Percentiles rank a stretch among this genome's conserved stretches.
phyloP scores from a whole-genome alignment of 1,284 basidiomycete species.

The Sphagnurus paluster region DNA sequence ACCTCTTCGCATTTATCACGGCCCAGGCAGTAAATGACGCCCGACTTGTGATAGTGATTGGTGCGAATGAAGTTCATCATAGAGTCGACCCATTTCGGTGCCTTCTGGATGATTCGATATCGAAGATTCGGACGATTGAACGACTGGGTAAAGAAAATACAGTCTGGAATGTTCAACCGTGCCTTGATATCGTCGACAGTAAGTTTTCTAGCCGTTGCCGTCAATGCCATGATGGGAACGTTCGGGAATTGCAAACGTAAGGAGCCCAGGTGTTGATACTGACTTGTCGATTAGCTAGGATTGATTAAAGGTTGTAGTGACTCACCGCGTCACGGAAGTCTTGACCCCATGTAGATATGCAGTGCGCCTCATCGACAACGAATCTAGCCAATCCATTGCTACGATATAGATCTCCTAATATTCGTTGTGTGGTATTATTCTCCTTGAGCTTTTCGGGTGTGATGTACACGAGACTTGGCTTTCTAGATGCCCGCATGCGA shows the following conservation, averaged over 20 bases:
- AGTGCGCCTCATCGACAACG: conserved; percentile 96
- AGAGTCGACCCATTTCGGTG: conserved; percentile 55
- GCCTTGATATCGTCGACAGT: conserved; percentile 80
- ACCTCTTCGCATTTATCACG: conserved; percentile 79
- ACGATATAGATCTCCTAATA: conserved; percentile 60
- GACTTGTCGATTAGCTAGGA: conserved; percentile 10
- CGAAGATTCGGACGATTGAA: conserved; percentile 92
- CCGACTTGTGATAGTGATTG: conserved; percentile 63
- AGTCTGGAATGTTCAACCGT: conserved; percentile 62
- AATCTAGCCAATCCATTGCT: conserved; percentile 77
- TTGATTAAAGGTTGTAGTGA: conserved; percentile 5
- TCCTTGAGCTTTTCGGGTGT: conserved; percentile 89
- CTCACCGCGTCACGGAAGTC: conserved; percentile 78
- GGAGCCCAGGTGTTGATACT: conserved; percentile 71
- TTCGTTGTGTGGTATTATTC: conserved; percentile 55
- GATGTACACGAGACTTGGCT: conserved; percentile 80
- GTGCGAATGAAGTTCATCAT: conserved; percentile 74
- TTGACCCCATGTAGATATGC: conserved; percentile 85
- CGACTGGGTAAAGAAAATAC: conserved; percentile 72
- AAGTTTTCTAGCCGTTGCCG: conserved; percentile 86
- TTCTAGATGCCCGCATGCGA: conserved; percentile 42
- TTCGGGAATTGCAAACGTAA: conserved; percentile 75
- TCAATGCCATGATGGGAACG: conserved; percentile 94
- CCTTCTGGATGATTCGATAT: conserved; percentile 77
- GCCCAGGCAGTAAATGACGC: conserved; percentile 86